Evolutionary conservation across 305 asterid species (phyloP).

Genomic region (Salvia sclarea): DNA sequence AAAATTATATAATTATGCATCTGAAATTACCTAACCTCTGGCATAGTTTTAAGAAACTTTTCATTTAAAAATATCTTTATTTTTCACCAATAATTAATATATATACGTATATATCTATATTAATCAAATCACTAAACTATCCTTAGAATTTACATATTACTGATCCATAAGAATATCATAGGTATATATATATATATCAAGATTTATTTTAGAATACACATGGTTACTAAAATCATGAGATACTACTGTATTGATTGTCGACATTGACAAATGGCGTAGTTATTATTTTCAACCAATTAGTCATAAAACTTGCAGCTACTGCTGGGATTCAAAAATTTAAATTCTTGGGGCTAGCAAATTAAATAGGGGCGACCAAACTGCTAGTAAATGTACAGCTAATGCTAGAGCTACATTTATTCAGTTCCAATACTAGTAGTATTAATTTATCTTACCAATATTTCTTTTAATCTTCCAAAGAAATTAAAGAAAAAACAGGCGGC

Average conservation of each 20-base stretch:
- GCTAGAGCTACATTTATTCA: conserved; percentile 1
- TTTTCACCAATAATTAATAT: neutral
- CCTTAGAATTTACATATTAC: no score
- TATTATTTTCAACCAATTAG: neutral
- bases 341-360: neutral
- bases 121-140: no score
- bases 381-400: conserved; percentile 19
- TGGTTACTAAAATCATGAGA: no score
- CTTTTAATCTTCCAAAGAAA: neutral
- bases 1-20: no score
- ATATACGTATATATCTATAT: no score
- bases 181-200: no score
- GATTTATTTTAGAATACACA: no score
- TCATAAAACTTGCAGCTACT: neutral
- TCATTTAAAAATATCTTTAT: no score
- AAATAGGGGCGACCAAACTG: conserved; percentile 13
- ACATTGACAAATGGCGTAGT: neutral
- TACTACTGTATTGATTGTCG: neutral
- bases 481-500: neutral
- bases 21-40: no score
- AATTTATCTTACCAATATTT: neutral
- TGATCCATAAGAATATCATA: no score
- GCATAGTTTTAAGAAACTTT: no score
- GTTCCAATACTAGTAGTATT: neutral
- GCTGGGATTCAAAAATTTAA: neutral